Conservation (phyloP, 2,329 filamentous ascomycete genomes). For the Tolypocladium amazonense region DNA sequence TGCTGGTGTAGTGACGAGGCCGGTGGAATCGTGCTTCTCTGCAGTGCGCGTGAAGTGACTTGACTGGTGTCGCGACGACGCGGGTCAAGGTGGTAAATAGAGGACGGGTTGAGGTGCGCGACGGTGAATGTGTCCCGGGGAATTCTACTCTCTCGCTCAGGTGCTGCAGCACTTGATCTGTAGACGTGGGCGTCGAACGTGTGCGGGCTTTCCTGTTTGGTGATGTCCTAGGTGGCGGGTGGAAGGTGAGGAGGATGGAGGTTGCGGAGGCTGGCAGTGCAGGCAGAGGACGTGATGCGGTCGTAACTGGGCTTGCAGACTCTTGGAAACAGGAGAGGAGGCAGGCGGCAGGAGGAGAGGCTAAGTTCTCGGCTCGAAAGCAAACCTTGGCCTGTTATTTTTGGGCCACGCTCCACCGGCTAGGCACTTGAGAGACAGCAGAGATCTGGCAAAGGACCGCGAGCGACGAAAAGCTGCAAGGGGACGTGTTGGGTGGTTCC, state of each 20-base stretch:
- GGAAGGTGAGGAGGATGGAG: slow-evolving; percentile 19
- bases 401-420: background rate
- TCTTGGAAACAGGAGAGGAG: slow-evolving; percentile 26
- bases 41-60: slow-evolving; percentile 28
- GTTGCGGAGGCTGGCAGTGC: slow-evolving; percentile 17
- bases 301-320: slow-evolving; percentile 21
- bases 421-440: background rate
- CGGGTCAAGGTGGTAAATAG: slow-evolving; percentile 20
- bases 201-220: slow-evolving; percentile 4
- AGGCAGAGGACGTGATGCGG: slow-evolving; percentile 23
- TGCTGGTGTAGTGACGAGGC: slow-evolving; percentile 64
- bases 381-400: slow-evolving; percentile 16
- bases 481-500: background rate
- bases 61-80: slow-evolving; percentile 21
- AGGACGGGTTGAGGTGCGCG: background rate
- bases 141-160: slow-evolving; percentile 15
- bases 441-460: background rate
- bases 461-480: background rate
- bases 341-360: slow-evolving; percentile 13
- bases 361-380: slow-evolving; percentile 23
- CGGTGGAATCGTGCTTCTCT: slow-evolving; percentile 30
- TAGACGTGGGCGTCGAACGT: slow-evolving; percentile 3
- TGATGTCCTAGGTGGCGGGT: slow-evolving; percentile 9
- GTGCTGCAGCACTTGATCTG: slow-evolving; percentile 18
- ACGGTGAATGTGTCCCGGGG: slow-evolving; percentile 10